A percentile compares a stretch with the other conserved stretches of the same genome.
phyloP scores from a whole-genome alignment of 176 grass and related monocot species.

The Raddia distichophylla region DNA sequence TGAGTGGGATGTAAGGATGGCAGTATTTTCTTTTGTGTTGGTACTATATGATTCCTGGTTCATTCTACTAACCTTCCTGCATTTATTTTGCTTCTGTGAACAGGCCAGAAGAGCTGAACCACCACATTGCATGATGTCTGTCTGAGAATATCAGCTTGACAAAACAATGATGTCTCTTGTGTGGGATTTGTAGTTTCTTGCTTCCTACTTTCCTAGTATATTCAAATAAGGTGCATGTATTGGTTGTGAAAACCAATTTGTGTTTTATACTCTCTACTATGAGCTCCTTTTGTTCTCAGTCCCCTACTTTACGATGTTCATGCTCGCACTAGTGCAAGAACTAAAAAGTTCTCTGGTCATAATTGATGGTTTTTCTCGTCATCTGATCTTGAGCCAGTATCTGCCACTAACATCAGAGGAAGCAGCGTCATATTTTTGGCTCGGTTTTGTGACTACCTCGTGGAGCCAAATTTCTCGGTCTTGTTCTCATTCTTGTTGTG shows the following conservation, averaged over 20 bases:
- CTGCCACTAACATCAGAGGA: too few species aligned
- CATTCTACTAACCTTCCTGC: conserved; percentile 19
- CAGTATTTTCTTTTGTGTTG: neutral
- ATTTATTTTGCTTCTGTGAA: conserved; percentile 17
- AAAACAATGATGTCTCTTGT: conserved; percentile 34
- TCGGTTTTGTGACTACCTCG: too few species aligned
- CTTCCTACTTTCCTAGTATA: conserved; percentile 37
- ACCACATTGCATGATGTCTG: neutral
- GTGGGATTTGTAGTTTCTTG: conserved; percentile 36
- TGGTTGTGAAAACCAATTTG: conserved; percentile 42
- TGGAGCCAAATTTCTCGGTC: too few species aligned
- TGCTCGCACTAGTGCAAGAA: conserved; percentile 12
- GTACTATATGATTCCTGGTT: neutral
- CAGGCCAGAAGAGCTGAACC: conserved; percentile 60
- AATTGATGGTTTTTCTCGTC: too few species aligned
- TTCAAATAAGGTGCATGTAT: conserved; percentile 46
- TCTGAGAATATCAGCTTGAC: conserved; percentile 34
- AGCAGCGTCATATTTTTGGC: too few species aligned
- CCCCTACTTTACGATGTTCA: conserved; percentile 11
- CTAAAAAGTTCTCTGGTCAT: too few species aligned
- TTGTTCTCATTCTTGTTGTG: too few species aligned
- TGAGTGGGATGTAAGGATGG: neutral
- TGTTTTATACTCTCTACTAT: conserved; percentile 21
- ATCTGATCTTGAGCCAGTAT: too few species aligned
- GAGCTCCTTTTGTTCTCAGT: conserved; percentile 27